These are phyloP conservation scores for Metschnikowia cubensis DNA, from an alignment of 805 yeast genomes.

Conservation along the genomic window DNA sequence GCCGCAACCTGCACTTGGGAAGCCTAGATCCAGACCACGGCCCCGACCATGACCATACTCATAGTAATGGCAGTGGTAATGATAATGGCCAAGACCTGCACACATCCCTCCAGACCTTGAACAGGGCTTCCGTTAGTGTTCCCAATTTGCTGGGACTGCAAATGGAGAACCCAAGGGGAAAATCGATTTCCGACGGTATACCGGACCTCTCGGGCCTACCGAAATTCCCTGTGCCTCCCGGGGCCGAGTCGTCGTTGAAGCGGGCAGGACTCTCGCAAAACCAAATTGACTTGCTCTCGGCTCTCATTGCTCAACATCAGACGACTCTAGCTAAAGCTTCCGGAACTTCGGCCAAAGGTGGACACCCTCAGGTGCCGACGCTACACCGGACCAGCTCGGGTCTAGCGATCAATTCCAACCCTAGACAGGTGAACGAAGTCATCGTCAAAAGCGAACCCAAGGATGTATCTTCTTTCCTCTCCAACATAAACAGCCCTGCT, in stretches of 20 bases:
- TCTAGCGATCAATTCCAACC: background rate
- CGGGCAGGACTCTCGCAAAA: constrained; percentile 64
- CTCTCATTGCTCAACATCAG: constrained; percentile 69
- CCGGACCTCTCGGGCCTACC: constrained; percentile 42
- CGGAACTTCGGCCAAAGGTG: background rate
- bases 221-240: constrained; percentile 65
- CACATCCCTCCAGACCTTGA: background rate
- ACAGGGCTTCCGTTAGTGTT: background rate
- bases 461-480: background rate
- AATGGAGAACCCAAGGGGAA: background rate
- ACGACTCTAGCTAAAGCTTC: constrained; percentile 12
- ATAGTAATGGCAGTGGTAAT: too few species aligned
- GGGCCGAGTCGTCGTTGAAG: constrained; percentile 59
- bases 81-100: too few species aligned
- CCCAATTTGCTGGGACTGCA: background rate
- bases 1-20: background rate
- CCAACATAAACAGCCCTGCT: constrained; percentile 12
- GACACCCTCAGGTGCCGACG: constrained; percentile 1
- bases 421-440: background rate
- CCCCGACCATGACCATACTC: background rate
- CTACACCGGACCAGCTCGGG: too few species aligned
- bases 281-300: constrained; percentile 71
- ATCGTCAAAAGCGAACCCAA: background rate
- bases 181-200: background rate
- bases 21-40: background rate